phyloP scores from a whole-genome alignment of 495 filamentous ascomycete species.

The Lindgomyces ingoldianus region DNA sequence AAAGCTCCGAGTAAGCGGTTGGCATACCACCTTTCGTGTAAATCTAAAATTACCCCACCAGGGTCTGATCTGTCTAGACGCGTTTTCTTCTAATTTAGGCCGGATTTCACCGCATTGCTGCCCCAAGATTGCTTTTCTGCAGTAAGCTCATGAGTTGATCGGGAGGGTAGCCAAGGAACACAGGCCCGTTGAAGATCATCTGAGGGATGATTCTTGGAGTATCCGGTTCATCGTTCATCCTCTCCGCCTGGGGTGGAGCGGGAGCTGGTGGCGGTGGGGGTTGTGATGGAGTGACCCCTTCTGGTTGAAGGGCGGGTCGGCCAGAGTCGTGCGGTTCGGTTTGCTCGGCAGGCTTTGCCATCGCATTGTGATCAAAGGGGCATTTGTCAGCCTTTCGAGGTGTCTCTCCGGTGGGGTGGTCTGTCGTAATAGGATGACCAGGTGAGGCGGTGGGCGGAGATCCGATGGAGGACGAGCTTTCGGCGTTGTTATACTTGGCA shows the following conservation, averaged over 20 bases:
- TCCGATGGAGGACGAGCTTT: conserved; percentile 34
- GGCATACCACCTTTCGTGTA: neutral
- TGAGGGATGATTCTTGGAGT: conserved; percentile 47
- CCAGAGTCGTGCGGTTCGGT: neutral
- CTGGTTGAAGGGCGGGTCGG: neutral
- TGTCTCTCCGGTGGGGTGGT: conserved; percentile 10
- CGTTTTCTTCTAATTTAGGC: neutral
- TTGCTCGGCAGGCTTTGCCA: neutral
- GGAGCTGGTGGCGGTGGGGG: neutral
- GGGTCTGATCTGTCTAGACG: neutral
- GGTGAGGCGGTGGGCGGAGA: conserved; percentile 40
- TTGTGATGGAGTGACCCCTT: conserved; percentile 1
- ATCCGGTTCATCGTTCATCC: neutral
- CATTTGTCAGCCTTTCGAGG: conserved; percentile 24
- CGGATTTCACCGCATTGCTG: conserved; percentile 11
- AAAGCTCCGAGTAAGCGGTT: no score
- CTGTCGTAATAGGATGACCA: conserved; percentile 7
- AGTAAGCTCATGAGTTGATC: conserved; percentile 74
- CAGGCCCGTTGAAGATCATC: conserved; percentile 81
- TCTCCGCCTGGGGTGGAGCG: neutral
- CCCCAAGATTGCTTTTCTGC: conserved; percentile 50
- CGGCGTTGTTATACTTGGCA: conserved; percentile 48
- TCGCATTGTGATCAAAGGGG: conserved; percentile 27
- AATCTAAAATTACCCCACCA: neutral
- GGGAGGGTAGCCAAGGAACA: conserved; percentile 84